Conservation (phyloP, 371 early-diverging fungal species). For the Entomophthora muscae region DNA sequence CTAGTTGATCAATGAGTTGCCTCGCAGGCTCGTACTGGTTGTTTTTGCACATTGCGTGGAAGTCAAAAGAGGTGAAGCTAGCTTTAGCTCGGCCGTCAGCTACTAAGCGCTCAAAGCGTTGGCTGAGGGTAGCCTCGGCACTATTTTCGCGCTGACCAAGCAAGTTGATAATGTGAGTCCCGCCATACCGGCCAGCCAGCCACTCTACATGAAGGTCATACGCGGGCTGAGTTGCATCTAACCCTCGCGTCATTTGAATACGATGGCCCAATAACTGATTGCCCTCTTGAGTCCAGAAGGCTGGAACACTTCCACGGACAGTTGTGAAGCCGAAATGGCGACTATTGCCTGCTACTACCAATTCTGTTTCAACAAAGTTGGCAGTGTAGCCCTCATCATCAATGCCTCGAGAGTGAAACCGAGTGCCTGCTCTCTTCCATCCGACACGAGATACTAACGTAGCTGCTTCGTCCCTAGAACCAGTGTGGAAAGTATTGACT, state of each 20-base stretch:
- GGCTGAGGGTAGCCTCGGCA: slow-evolving; percentile 48
- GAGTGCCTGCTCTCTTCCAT: slow-evolving; percentile 78
- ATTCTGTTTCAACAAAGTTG: slow-evolving; percentile 94
- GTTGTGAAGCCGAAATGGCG: slow-evolving; percentile 52
- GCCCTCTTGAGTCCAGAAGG: slow-evolving; percentile 92
- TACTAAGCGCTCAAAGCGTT: slow-evolving; percentile 42
- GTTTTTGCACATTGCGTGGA: slow-evolving; percentile 59
- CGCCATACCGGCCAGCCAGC: slow-evolving; percentile 49
- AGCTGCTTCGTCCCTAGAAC: slow-evolving; percentile 21
- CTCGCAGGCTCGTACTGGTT: slow-evolving; percentile 61
- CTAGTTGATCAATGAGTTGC: slow-evolving; percentile 28
- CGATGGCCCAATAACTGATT: slow-evolving; percentile 65
- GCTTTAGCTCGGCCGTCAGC: slow-evolving; percentile 18
- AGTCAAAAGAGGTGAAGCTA: slow-evolving; percentile 59
- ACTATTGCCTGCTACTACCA: slow-evolving; percentile 39
- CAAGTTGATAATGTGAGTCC: slow-evolving; percentile 67
- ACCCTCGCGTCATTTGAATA: slow-evolving; percentile 50
- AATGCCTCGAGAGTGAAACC: slow-evolving; percentile 91
- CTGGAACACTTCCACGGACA: slow-evolving; percentile 88
- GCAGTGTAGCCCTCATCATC: slow-evolving; percentile 94
- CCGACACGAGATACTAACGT: slow-evolving; percentile 78
- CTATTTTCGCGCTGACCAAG: slow-evolving; percentile 42
- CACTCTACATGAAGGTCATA: slow-evolving; percentile 67
- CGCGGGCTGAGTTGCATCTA: slow-evolving; percentile 53
- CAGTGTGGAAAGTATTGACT: slow-evolving; percentile 26